A percentile compares a stretch with the other conserved stretches of the same genome.
Conservation (phyloP, 2,329 filamentous ascomycete genomes). For the Aspergillus brasiliensis region DNA sequence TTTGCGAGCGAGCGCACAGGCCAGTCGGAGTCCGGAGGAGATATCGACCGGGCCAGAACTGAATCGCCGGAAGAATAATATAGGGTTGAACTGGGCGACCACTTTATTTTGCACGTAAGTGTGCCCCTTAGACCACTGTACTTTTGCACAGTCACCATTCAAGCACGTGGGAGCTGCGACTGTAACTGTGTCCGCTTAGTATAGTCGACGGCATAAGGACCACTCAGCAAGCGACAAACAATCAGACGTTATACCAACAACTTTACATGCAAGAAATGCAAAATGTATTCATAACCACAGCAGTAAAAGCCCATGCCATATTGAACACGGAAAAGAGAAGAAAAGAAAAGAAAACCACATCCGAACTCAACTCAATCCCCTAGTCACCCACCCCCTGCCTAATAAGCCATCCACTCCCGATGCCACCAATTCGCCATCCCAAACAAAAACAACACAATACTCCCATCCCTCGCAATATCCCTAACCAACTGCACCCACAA, state of each 20-base stretch:
- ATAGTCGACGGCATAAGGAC: background rate
- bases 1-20: background rate
- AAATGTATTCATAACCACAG: background rate
- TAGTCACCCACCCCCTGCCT: background rate
- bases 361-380: no score
- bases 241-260: no score
- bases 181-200: background rate
- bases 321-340: background rate
- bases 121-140: no score
- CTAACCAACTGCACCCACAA: conserved; percentile 42
- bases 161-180: background rate
- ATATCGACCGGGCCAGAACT: background rate
- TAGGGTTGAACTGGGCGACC: background rate
- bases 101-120: background rate
- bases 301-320: background rate
- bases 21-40: background rate
- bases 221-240: no score
- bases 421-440: conserved; percentile 47
- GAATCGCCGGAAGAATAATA: background rate
- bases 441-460: conserved; percentile 48
- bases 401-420: conserved; percentile 30
- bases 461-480: conserved; percentile 47
- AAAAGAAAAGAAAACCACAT: background rate
- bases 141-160: no score
- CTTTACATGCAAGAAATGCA: background rate